Conservation (phyloP, 345 rosid genomes). For the Clausena lansium region DNA sequence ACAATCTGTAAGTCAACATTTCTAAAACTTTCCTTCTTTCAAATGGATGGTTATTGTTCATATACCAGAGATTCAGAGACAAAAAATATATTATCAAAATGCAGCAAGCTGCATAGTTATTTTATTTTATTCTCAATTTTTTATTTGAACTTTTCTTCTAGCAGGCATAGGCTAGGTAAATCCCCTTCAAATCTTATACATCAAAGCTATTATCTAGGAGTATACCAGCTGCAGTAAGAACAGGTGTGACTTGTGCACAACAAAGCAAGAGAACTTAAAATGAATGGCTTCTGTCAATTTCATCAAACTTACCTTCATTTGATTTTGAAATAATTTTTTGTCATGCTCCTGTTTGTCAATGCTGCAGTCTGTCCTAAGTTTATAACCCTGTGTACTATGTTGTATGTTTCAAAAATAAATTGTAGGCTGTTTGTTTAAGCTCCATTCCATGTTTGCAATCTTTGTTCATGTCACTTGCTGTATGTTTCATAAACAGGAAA, state of each 20-base stretch:
- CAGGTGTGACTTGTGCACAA: not conserved
- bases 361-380: not conserved
- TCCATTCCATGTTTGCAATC: not conserved
- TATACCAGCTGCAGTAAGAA: not conserved
- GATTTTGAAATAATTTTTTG: not conserved
- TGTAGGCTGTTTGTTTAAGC: not conserved
- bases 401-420: no score
- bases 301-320: not conserved
- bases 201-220: not conserved
- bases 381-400: not conserved
- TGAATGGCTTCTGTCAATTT: not conserved
- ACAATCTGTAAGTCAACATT: no score
- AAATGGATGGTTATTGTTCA: not conserved
- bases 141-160: not conserved
- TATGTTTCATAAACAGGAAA: conserved; percentile 47
- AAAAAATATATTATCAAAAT: not conserved
- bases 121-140: no score
- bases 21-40: no score
- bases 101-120: not conserved
- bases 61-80: not conserved
- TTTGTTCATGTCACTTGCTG: conserved; percentile 1
- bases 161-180: not conserved
- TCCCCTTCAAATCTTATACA: not conserved
- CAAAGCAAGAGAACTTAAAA: not conserved
- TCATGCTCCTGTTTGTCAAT: not conserved